Percentiles rank a stretch among this genome's conserved stretches.
phyloP scores from a whole-genome alignment of 2,329 filamentous ascomycete genomes.

The Emergomyces pasteurianus region DNA sequence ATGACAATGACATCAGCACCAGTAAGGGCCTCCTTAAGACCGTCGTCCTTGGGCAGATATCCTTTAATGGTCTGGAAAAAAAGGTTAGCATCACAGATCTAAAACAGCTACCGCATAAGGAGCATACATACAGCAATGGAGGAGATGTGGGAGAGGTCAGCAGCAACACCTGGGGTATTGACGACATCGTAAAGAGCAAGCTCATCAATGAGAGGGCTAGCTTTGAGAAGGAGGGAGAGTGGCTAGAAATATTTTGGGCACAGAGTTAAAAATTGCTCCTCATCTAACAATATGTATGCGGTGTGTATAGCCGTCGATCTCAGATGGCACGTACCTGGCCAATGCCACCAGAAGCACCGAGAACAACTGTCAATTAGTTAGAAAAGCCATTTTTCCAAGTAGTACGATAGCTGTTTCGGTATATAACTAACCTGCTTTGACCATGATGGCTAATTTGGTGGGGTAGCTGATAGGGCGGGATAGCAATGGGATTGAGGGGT shows the following conservation, averaged over 20 bases:
- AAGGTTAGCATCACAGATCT: background rate
- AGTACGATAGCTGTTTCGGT: background rate
- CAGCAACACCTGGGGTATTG: slow-evolving; percentile 91
- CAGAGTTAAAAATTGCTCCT: slow-evolving; percentile 1
- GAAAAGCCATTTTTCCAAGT: slow-evolving; percentile 1
- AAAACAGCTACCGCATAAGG: background rate
- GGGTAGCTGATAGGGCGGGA: slow-evolving; percentile 3
- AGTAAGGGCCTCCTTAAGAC: slow-evolving; percentile 77
- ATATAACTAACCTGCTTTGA: slow-evolving; percentile 31
- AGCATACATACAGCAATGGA: slow-evolving; percentile 58
- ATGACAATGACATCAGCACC: slow-evolving; percentile 95
- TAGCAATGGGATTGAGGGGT: background rate
- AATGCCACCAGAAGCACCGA: slow-evolving; percentile 96
- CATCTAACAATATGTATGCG: background rate
- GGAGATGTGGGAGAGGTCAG: slow-evolving; percentile 96
- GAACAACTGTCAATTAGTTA: slow-evolving; percentile 48
- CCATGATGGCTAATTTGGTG: slow-evolving; percentile 28
- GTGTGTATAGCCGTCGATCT: background rate
- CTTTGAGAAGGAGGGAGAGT: slow-evolving; percentile 91
- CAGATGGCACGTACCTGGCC: slow-evolving; percentile 58
- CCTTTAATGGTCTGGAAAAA: slow-evolving; percentile 62
- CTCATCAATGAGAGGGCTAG: slow-evolving; percentile 75
- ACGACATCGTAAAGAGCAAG: slow-evolving; percentile 98
- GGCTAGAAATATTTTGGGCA: slow-evolving; percentile 45
- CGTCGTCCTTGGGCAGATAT: slow-evolving; percentile 75